These are phyloP conservation scores for Metarhizium guizhouense DNA, from an alignment of 2,329 filamentous ascomycete genomes.

Conservation along the genomic window DNA sequence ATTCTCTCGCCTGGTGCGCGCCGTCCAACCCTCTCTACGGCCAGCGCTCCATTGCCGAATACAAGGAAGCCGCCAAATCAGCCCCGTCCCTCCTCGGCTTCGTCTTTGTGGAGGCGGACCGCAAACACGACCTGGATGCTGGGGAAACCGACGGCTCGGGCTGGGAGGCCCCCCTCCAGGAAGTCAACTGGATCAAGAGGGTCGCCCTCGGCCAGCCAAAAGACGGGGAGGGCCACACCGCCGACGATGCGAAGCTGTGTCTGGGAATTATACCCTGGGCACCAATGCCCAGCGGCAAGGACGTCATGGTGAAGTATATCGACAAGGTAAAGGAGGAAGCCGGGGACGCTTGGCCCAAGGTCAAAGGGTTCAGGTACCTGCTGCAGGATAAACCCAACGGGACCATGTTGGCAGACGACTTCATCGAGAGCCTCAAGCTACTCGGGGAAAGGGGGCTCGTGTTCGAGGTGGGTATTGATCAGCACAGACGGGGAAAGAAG, in stretches of 20 bases:
- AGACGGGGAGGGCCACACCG: constrained; percentile 47
- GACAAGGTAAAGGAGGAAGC: constrained; percentile 48
- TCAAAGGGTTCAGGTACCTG: constrained; percentile 76
- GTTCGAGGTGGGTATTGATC: constrained; percentile 82
- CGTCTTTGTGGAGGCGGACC: constrained; percentile 77
- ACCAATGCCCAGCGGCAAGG: constrained; percentile 60
- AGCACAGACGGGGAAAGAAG: constrained; percentile 63
- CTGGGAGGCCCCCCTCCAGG: constrained; percentile 61
- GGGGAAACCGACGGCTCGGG: constrained; percentile 39
- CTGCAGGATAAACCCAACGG: constrained; percentile 67
- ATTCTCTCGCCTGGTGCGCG: constrained; percentile 61
- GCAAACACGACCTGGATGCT: constrained; percentile 48
- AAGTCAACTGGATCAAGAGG: constrained; percentile 60
- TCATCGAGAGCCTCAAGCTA: constrained; percentile 57
- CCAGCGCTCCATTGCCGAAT: constrained; percentile 58
- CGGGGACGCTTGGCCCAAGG: constrained; percentile 54
- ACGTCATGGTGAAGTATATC: constrained; percentile 57
- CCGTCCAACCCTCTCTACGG: constrained; percentile 49
- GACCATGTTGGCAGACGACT: constrained; percentile 52
- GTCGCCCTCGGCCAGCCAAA: constrained; percentile 53
- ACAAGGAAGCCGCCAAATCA: constrained; percentile 36
- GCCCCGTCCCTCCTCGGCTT: constrained; percentile 52
- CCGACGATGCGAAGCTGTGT: constrained; percentile 40
- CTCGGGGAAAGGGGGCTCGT: constrained; percentile 54
- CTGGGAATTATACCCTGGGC: constrained; percentile 76